Evolutionary conservation across 345 rosid genomes (phyloP), one percentile per base, ranked within the genome.

Genomic region (Euphorbia pulcherrima): DNA sequence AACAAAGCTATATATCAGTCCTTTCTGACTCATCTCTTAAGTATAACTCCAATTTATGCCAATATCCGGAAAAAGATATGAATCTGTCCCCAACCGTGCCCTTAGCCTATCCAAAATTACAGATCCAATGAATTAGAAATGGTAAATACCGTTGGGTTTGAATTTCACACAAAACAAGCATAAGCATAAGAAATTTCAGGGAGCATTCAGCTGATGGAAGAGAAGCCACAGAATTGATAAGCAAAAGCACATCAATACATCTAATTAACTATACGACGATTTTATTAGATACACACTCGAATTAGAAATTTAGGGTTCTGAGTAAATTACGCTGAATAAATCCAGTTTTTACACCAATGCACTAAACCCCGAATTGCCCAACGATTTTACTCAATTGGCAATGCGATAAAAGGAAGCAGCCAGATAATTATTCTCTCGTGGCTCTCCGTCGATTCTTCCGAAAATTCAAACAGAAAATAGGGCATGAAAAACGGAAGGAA

Each of bases 1-100:
- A 69, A 90, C 97, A 72, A 95, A 95, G 84, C 97, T 88, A 72
- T 95, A 95, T 65, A 95, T 95, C 85, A 95, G 83, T 39, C 99
- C 97, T 77, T 83, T 87, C 74, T 81, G 96, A 82, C 70, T 89
- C 97, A 94, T 94, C 73, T 75, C 71, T 44, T 26, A 59, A 39
- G 70, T 68, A 44, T 20, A 71, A 56, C 51, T 74, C 57, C 70
- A 39, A 47, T 18, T 12, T 13, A 58, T 16, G 21, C 44, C 72
- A 74, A 48, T 65, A 59, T 47, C 60, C 58, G 33, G 37, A 21
- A 64, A n/a, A 21, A 55, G 20, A 64, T 20, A 53, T 13, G 61
- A 52, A 54, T 9, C 11, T 2, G 17, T 21, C 28, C 60, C 53
- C 1, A 7, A 29, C 23, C 14, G 29, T 10, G 10, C 44, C 23